Conservation (phyloP, 2,329 filamentous ascomycete genomes). For the Botryotinia globosa region DNA sequence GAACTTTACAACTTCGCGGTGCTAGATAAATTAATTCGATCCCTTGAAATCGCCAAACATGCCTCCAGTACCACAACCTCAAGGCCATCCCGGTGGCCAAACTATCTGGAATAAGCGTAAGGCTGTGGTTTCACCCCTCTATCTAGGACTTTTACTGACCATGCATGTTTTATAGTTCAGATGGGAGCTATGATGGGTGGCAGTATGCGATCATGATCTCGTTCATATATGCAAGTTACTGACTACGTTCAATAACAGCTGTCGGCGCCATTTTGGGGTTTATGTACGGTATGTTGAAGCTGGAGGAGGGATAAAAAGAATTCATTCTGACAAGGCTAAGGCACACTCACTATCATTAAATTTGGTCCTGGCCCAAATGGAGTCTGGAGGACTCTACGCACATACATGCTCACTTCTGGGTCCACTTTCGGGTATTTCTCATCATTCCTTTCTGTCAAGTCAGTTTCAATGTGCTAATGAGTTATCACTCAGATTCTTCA, state of each 20-base stretch:
- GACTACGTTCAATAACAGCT: conserved; percentile 52
- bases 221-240: not conserved
- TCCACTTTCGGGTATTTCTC: conserved; percentile 83
- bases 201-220: conserved; percentile 60
- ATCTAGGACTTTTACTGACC: conserved; percentile 36
- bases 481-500: conserved; percentile 71
- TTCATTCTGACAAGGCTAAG: conserved; percentile 45
- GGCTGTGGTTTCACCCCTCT: conserved; percentile 1
- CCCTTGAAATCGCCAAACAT: not conserved
- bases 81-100: conserved; percentile 19
- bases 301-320: not conserved
- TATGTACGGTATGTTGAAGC: conserved; percentile 72
- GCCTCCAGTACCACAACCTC: conserved; percentile 20
- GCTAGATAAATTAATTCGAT: not conserved
- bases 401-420: conserved; percentile 94
- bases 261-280: conserved; percentile 97
- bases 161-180: conserved; percentile 65
- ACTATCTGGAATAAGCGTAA: conserved; percentile 20
- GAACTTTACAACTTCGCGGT: not conserved
- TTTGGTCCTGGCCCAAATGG: conserved; percentile 92
- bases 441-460: not conserved
- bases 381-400: conserved; percentile 88
- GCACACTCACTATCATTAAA: conserved; percentile 90
- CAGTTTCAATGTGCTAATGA: not conserved
- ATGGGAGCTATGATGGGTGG: conserved; percentile 99